A percentile compares a stretch with the other conserved stretches of the same genome.
Evolutionary conservation across 345 rosid genomes (phyloP).

Genomic region (Balakata baccata): DNA sequence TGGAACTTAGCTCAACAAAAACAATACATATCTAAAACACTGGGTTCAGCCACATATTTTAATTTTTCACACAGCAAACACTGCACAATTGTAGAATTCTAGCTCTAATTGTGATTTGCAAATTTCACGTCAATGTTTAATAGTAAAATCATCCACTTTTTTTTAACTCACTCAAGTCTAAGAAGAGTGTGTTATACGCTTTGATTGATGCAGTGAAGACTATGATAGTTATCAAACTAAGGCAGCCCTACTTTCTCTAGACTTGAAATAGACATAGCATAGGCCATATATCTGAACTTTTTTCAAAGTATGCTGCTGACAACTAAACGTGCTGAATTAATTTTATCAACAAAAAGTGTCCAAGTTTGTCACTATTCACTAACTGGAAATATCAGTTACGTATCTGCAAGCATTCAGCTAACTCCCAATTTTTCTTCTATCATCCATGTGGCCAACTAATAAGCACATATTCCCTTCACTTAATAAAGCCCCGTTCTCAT

Average conservation of each 20-base stretch:
- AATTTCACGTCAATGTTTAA: not conserved
- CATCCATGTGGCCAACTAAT: not conserved
- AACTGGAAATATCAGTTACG: not conserved
- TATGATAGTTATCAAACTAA: not conserved
- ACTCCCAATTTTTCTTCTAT: not conserved
- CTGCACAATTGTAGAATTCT: not conserved
- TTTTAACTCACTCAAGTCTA: no score
- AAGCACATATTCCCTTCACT: not conserved
- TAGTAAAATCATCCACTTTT: no score
- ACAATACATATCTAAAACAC: not conserved
- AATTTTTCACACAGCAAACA: not conserved
- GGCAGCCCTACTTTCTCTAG: not conserved
- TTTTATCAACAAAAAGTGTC: not conserved
- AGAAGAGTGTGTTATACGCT: not conserved
- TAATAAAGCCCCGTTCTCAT: not conserved
- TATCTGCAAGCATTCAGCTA: not conserved
- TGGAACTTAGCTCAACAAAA: not conserved
- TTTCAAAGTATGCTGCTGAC: not conserved
- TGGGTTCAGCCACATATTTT: not conserved
- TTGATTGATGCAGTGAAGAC: not conserved
- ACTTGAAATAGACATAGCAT: not conserved
- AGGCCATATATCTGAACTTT: constrained; percentile 1
- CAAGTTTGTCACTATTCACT: not conserved
- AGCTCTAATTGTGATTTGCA: not conserved
- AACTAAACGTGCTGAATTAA: not conserved